Percentiles rank a stretch among this genome's conserved stretches.
phyloP scores from a whole-genome alignment of 116 monocot genomes.

The Posidonia oceanica region DNA sequence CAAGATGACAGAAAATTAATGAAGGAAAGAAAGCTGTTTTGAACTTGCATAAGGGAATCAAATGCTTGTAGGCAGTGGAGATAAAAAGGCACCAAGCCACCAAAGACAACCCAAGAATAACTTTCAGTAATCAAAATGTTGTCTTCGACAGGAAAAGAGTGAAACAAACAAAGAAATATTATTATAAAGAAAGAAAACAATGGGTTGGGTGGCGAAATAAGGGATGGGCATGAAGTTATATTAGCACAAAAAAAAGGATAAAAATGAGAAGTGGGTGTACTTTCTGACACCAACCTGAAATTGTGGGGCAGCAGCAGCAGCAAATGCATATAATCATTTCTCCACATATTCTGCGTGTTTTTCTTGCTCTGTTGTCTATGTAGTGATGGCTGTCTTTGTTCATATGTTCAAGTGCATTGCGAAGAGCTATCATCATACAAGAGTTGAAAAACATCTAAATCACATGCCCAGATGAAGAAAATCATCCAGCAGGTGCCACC shows the following conservation, averaged over 20 bases:
- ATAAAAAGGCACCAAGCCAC: constrained; percentile 1
- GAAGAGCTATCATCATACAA: constrained; percentile 8
- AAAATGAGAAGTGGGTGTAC: constrained; percentile 6
- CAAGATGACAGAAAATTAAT: neutral
- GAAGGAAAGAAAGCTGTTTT: neutral
- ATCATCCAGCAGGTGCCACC: constrained; percentile 2
- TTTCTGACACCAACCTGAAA: constrained; percentile 12
- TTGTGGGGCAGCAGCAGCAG: constrained; percentile 1
- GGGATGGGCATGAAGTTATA: constrained; percentile 1
- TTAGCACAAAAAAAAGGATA: neutral
- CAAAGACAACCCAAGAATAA: constrained; percentile 12
- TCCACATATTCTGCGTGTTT: constrained; percentile 1
- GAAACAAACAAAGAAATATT: neutral
- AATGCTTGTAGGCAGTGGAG: constrained; percentile 11
- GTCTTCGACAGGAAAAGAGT: neutral
- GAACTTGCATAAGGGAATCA: constrained; percentile 12
- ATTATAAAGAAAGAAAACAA: neutral
- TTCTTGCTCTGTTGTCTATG: neutral
- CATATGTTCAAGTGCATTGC: neutral
- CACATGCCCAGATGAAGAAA: constrained; percentile 1
- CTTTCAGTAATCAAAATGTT: constrained; percentile 4
- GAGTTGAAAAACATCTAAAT: constrained; percentile 4
- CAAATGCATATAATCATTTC: neutral
- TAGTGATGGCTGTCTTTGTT: constrained; percentile 4
- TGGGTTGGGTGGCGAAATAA: neutral